Conservation (phyloP, 768 basidiomycete species). For the Pleurotus tuber-regium region DNA sequence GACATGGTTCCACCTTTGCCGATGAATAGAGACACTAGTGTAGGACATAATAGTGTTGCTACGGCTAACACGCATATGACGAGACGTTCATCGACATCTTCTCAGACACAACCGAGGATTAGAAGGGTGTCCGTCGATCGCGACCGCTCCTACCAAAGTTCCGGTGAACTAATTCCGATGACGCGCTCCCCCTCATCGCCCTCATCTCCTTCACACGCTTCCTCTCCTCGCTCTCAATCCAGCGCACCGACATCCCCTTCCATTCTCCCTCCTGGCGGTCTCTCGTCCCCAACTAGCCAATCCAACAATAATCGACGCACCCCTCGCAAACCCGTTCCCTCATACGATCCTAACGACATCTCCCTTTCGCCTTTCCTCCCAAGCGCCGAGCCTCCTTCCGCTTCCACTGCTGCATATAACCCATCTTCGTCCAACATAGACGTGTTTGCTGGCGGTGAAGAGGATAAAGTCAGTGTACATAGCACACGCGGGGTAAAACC, state of each 20-base stretch:
- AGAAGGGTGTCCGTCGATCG: slow-evolving; percentile 1
- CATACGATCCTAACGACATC: slow-evolving; percentile 34
- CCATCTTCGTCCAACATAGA: slow-evolving; percentile 15
- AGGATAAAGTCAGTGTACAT: slow-evolving; percentile 8
- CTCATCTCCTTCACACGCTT: not conserved
- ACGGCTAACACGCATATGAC: not conserved
- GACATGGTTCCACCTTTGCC: slow-evolving; percentile 4
- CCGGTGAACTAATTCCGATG: slow-evolving; percentile 1
- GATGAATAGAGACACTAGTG: slow-evolving; percentile 4
- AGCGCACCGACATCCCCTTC: not conserved
- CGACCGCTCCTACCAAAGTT: not conserved
- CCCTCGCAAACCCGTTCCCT: slow-evolving; percentile 57
- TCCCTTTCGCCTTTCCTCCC: slow-evolving; percentile 18
- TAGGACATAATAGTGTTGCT: not conserved
- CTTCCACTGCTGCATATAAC: slow-evolving; percentile 6
- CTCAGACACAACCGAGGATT: not conserved
- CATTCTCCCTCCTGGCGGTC: slow-evolving; percentile 5
- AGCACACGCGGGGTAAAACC: not conserved
- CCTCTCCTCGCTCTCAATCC: slow-evolving; percentile 6
- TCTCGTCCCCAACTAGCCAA: slow-evolving; percentile 1
- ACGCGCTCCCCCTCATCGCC: not conserved
- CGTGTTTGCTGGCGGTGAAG: slow-evolving; percentile 11
- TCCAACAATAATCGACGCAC: slow-evolving; percentile 24
- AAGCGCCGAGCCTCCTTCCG: slow-evolving; percentile 8
- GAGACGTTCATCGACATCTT: not conserved